phyloP scores from a whole-genome alignment of 805 yeast genomes.

The Metschnikowia picachoensis region DNA sequence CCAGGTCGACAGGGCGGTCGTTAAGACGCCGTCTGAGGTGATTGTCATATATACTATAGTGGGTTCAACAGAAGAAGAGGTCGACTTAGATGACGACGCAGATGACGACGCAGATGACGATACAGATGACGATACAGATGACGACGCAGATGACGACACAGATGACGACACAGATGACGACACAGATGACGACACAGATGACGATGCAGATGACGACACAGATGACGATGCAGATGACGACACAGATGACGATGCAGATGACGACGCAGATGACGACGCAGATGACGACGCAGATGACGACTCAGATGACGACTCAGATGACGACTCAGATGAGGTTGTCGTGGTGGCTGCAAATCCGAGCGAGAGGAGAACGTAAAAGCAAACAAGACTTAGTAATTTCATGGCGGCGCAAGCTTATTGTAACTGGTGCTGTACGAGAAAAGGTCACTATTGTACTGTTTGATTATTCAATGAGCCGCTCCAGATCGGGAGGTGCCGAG shows the following conservation, averaged over 20 bases:
- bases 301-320: background rate
- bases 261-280: conserved; percentile 1
- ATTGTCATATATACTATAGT: conserved; percentile 36
- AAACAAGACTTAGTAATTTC: conserved; percentile 9
- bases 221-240: conserved; percentile 4
- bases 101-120: conserved; percentile 7
- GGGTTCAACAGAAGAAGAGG: conserved; percentile 3
- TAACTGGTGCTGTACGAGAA: no score
- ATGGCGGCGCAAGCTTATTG: background rate
- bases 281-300: conserved; percentile 3
- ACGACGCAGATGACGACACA: conserved; percentile 1
- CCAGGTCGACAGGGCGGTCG: conserved; percentile 23
- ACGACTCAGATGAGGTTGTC: conserved; percentile 7
- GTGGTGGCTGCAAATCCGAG: conserved; percentile 12
- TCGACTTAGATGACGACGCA: background rate
- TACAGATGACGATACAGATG: conserved; percentile 2
- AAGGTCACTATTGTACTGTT: no score
- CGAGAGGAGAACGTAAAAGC: conserved; percentile 8
- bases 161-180: conserved; percentile 2
- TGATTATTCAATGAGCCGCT: no score
- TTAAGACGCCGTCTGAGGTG: conserved; percentile 28
- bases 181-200: conserved; percentile 2
- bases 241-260: conserved; percentile 1
- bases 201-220: conserved; percentile 1
- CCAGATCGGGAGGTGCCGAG: no score